Evolutionary conservation across 495 filamentous ascomycete species (phyloP), one percentile per base, ranked within the genome.

Genomic region (Penicillium macrosclerotiorum): DNA sequence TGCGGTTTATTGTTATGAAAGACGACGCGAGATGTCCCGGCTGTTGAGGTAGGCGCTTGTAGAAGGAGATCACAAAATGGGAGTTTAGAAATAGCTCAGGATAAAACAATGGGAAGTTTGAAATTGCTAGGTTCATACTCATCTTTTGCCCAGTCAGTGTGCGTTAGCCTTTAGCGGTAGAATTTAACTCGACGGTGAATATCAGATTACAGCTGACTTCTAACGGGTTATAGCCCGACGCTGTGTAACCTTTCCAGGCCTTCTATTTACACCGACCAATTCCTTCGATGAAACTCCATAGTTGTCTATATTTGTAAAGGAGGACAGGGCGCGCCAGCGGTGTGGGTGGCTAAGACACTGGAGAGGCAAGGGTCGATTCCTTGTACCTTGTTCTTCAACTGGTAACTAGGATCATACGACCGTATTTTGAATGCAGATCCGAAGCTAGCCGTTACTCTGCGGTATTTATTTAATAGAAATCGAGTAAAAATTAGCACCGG

Each of bases 171-270:
- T 6, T 14, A 1, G 35, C 47, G 30, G 42, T 40, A 18, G 3
- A 29, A 40, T 47, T 52, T 30, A 23, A 29, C 34, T 54, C 37
- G 19, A 22, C 38, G 46, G 46, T 38, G 42, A 29, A 42, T 55
- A 41, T 47, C n/a, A 34, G 29, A n/a, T n/a, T n/a, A 19, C 16
- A 8, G 45, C 14, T 45, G 35, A 39, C 22, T 39, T 29, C 42
- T 40, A 9, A 23, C 17, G 17, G 22, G 24, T 20, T 44, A 47
- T 34, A 19, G 31, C 4, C 52, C 49, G 56, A 48, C 16, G 54
- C 34, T 33, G 49, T 60, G 24, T 26, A 17, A 57, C 47, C 37
- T 35, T 22, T 12, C 22, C n/a, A n/a, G n/a, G n/a, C n/a, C n/a
- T n/a, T n/a, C n/a, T n/a, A n/a, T n/a, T n/a, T n/a, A n/a, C n/a